These are phyloP conservation scores for Tephrocybe sp. DNA, from an alignment of 768 basidiomycete species.

Conservation along the genomic window DNA sequence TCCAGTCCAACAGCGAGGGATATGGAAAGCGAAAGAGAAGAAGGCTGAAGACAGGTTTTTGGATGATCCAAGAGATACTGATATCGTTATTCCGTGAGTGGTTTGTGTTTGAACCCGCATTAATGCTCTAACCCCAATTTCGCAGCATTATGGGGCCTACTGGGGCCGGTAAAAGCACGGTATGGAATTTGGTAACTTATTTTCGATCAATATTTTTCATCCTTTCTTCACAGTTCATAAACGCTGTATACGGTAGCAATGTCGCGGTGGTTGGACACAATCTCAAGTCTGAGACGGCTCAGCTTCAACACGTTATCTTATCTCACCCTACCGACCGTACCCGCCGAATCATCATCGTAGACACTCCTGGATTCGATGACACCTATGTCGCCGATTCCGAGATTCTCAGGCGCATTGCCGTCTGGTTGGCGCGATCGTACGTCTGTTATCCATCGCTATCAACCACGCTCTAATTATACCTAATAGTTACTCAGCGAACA, in stretches of 20 bases:
- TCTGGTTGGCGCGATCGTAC: conserved; percentile 16
- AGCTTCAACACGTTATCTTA: conserved; percentile 12
- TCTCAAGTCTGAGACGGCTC: conserved; percentile 14
- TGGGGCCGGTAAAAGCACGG: conserved; percentile 11
- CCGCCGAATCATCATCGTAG: conserved; percentile 14
- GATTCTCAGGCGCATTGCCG: conserved; percentile 19
- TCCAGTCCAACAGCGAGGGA: not conserved
- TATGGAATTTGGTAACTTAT: not conserved
- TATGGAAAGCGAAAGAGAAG: conserved; percentile 11
- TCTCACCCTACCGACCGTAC: conserved; percentile 8
- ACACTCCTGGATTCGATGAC: conserved; percentile 24
- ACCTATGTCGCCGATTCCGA: conserved; percentile 15
- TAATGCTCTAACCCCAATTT: not conserved
- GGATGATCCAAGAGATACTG: not conserved
- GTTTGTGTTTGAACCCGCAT: not conserved
- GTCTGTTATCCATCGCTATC: not conserved
- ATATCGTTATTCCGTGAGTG: conserved; percentile 7
- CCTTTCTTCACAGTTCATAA: conserved; percentile 13
- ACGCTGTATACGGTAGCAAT: conserved; percentile 1
- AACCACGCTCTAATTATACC: not conserved
- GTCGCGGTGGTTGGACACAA: conserved; percentile 9
- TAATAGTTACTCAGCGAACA: conserved; percentile 14
- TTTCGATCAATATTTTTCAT: not conserved
- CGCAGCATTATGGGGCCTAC: conserved; percentile 6
- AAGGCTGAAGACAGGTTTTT: conserved; percentile 5